Evolutionary conservation across 176 grass and related monocot species (phyloP).

Genomic region (Eragrostis nindensis): DNA sequence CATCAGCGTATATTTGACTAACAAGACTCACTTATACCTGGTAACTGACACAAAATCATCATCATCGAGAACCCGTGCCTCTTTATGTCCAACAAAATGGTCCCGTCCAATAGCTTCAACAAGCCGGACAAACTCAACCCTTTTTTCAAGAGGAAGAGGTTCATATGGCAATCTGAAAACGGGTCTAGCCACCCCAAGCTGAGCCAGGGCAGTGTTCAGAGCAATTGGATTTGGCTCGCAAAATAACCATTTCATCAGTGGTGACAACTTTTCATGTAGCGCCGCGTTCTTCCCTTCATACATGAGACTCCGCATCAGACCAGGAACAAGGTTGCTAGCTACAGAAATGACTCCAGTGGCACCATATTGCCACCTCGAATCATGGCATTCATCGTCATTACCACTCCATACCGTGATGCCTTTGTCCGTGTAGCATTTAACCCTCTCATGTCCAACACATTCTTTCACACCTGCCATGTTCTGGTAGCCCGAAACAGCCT

Average conservation of each 20-base stretch:
- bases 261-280: constrained; percentile 60
- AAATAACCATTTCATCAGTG: constrained; percentile 80
- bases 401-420: constrained; percentile 80
- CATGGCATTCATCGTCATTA: constrained; percentile 74
- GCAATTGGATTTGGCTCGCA: constrained; percentile 77
- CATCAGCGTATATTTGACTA: neutral
- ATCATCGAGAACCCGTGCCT: constrained; percentile 70
- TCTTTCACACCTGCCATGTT: constrained; percentile 91
- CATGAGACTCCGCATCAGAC: constrained; percentile 69
- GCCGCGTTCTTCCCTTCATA: constrained; percentile 59
- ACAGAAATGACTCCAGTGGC: constrained; percentile 85
- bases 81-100: constrained; percentile 70
- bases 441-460: constrained; percentile 75
- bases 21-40: constrained; percentile 48
- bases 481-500: constrained; percentile 45
- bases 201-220: constrained; percentile 81
- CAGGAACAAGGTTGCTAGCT: constrained; percentile 78
- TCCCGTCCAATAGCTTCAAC: constrained; percentile 70
- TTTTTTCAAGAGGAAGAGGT: constrained; percentile 70
- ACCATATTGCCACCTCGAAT: constrained; percentile 71
- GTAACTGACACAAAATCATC: constrained; percentile 75
- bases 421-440: constrained; percentile 70
- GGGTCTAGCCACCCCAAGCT: constrained; percentile 66
- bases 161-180: constrained; percentile 83
- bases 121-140: constrained; percentile 69